Base-by-base conservation (phyloP, 768 basidiomycete species). In the Filobasidium floriforme region DNA sequence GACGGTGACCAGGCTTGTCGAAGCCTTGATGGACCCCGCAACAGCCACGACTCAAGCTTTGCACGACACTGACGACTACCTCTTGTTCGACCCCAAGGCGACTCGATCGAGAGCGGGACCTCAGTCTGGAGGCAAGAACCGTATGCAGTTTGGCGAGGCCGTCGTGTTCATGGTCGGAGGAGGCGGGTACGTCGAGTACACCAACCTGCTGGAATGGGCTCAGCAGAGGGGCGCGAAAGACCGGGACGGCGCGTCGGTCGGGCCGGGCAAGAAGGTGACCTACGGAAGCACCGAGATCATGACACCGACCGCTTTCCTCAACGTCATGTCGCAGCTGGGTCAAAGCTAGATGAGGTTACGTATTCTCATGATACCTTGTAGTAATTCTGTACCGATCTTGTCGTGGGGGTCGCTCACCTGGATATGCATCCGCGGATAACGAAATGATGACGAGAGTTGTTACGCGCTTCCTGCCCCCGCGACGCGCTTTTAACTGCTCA, bases 241-340 rank as follows among this genome's bases (percentile, higher is more conserved):
- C 28, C n/a, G 61, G 57, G 70, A 66, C 9, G 68, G 65, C 10
- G 68, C 68, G 32, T 62, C 52, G 59, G 62, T 49, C 29, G 52
- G 41, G 55, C n/a, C 37, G 66, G 73, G 64, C 18, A 90, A 91
- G 79, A 82, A 85, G 68, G 85, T 98, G 54, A 89, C 90, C 41
- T 99, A 99, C 76, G 96, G 96, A 19, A 90, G 90, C 22, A 98
- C 94, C 19, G 96, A 98, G 76, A 92, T 99, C 46, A 74, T 96
- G 59, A 89, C 91, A 72, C 96, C 96, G 6, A 86, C 84, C 75
- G 86, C 86, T 57, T 98, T 99, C 75, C 82, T 98, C 22, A 79
- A 82, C 40, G 82, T 88, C 32, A 77, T 98, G 71, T 86, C 85
- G 61, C 82, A 75, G 51, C 67, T 81, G 1, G 78, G 72, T 57